Base-by-base conservation (phyloP, 768 basidiomycete species). In the Pisolithus tinctorius region DNA sequence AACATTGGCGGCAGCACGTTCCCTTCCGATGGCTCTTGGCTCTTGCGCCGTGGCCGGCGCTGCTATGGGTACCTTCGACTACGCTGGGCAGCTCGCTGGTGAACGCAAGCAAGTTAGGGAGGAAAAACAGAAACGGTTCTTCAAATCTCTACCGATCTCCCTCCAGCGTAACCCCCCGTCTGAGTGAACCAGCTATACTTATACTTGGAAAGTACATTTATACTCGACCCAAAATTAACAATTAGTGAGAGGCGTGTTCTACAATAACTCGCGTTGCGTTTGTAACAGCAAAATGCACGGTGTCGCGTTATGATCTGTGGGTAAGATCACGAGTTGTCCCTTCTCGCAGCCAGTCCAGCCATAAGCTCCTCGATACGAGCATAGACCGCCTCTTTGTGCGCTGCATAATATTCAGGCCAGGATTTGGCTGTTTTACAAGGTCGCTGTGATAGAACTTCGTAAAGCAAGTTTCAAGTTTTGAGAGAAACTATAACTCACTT, bases 11-110 rank as follows among this genome's bases (percentile, higher is more conserved):
- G 48, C 57, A 94, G 92, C 82, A 48, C 86, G 88, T 54, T 96
- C 93, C 30, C 60, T 95, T 58, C 93, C 93, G 6, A 73, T 85
- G 63, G 92, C 88, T 29, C 59, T 93, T 16, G 88, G 82, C 20
- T 82, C 86, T 30, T 94, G 92, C 64, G 84, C 77, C 1, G 73
- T 86, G 46, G 73, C 94, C 51, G 93, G 89, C 47, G 84, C 83
- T 11, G 76, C 83, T 6, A 80, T 93, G 65, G 94, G 91, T 14
- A 79, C 82, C 38, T 89, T 86, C 63, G 87, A 93, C 59, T 86
- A 86, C 56, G 79, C 85, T 23, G 89, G 92, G 48, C 74, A 82
- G 59, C 68, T 86, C 51, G 62, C 69, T 10, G 81, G 81, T 39
- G 73, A 76, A 46, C 59, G 68, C 4, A 67, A 68, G 47, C 70